phyloP scores from a whole-genome alignment of 2,329 filamentous ascomycete genomes.

The Chaetomium globosum region DNA sequence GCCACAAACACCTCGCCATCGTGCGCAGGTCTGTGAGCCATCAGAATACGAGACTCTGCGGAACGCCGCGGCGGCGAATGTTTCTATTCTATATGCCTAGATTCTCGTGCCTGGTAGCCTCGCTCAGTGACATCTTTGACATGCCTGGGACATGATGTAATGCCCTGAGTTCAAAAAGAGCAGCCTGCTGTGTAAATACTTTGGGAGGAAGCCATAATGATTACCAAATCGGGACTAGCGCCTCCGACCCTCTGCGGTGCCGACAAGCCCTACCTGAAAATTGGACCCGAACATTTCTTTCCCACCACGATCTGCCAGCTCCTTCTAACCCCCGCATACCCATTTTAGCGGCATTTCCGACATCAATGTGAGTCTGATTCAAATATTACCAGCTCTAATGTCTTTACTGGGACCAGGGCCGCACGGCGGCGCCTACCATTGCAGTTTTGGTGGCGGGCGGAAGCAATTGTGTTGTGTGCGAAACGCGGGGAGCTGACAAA shows the following conservation, averaged over 20 bases:
- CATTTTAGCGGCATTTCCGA: slow-evolving; percentile 34
- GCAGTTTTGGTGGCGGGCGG: slow-evolving; percentile 16
- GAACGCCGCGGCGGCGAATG: slow-evolving; percentile 23
- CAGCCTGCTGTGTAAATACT: background rate
- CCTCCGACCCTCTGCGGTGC: slow-evolving; percentile 13
- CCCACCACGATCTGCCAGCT: slow-evolving; percentile 35
- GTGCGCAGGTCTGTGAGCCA: slow-evolving; percentile 27
- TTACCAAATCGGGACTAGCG: slow-evolving; percentile 34
- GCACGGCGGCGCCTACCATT: slow-evolving; percentile 6
- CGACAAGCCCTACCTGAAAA: slow-evolving; percentile 38
- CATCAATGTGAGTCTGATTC: slow-evolving; percentile 36
- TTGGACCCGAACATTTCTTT: slow-evolving; percentile 38
- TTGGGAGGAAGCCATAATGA: slow-evolving; percentile 2
- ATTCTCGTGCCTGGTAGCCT: background rate
- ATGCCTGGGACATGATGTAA: background rate
- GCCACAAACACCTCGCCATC: slow-evolving; percentile 42
- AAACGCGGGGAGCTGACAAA: slow-evolving; percentile 34
- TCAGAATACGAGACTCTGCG: slow-evolving; percentile 27
- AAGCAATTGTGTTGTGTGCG: slow-evolving; percentile 32
- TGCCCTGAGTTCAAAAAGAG: background rate
- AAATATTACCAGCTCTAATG: background rate
- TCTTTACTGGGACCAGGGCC: slow-evolving; percentile 2
- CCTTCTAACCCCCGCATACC: slow-evolving; percentile 35
- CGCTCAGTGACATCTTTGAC: slow-evolving; percentile 2
- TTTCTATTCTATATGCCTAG: slow-evolving; percentile 18